These are phyloP conservation scores for Fraxinus sp. DNA, from an alignment of 305 asterid species.

Conservation along the genomic window DNA sequence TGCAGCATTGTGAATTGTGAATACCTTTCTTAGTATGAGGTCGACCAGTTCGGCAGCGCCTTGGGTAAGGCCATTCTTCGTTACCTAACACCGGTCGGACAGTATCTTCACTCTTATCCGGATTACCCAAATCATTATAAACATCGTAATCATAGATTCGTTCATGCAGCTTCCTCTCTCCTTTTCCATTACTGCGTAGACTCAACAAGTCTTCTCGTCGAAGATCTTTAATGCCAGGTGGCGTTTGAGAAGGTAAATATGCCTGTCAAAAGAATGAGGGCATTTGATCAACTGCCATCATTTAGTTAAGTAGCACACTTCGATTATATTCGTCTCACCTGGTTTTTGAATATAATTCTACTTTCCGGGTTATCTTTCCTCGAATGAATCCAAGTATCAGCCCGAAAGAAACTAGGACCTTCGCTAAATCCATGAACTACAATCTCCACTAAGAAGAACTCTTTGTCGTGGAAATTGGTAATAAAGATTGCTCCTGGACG, in stretches of 20 bases:
- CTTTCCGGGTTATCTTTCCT: conserved; percentile 57
- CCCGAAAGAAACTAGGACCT: conserved; percentile 60
- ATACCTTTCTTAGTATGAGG: conserved; percentile 53
- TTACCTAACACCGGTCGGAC: conserved; percentile 56
- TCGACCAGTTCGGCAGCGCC: conserved; percentile 82
- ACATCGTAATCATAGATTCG: conserved; percentile 70
- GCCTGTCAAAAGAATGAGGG: conserved; percentile 35
- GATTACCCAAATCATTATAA: conserved; percentile 83
- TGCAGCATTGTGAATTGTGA: neutral
- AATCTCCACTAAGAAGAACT: conserved; percentile 60
- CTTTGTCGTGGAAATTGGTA: conserved; percentile 69
- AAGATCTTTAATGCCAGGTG: conserved; percentile 69
- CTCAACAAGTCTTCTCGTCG: conserved; percentile 57
- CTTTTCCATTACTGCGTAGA: conserved; percentile 66
- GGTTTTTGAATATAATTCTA: conserved; percentile 71
- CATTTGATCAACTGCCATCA: neutral
- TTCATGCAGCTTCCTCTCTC: conserved; percentile 64
- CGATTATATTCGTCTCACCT: conserved; percentile 33
- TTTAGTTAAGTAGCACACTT: neutral
- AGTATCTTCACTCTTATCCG: conserved; percentile 61
- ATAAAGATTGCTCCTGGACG: conserved; percentile 68
- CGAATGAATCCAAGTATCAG: conserved; percentile 78
- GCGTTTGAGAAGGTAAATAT: conserved; percentile 71
- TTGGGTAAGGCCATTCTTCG: conserved; percentile 74
- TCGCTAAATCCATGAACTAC: conserved; percentile 60